Percentiles rank a stretch among this genome's conserved stretches.
phyloP scores from a whole-genome alignment of 2,329 filamentous ascomycete species.

The Proliferodiscus dingleyae region DNA sequence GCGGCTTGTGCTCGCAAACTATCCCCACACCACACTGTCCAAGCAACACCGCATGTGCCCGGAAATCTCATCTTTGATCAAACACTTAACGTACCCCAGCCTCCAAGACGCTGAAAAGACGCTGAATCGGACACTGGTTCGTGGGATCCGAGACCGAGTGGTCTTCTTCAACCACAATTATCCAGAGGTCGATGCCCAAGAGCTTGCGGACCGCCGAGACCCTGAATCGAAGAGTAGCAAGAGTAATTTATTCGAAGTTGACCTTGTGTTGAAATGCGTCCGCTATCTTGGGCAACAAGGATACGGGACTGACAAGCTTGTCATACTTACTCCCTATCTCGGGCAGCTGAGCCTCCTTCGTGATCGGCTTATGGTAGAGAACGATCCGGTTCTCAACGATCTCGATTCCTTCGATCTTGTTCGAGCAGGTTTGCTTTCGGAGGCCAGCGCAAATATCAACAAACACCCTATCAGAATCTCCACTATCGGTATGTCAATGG shows the following conservation, averaged over 20 bases:
- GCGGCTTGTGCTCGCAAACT: constrained; percentile 53
- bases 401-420: constrained; percentile 61
- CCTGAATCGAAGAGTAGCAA: too few relatives aligned
- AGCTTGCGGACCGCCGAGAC: too few relatives aligned
- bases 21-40: constrained; percentile 47
- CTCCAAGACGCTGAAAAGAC: constrained; percentile 53
- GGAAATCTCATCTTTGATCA: constrained; percentile 57
- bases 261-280: constrained; percentile 61
- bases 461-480: constrained; percentile 57
- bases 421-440: constrained; percentile 55
- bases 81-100: constrained; percentile 56
- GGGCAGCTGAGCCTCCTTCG: constrained; percentile 59
- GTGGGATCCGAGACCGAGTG: constrained; percentile 55
- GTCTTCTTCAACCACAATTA: constrained; percentile 62
- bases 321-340: constrained; percentile 68
- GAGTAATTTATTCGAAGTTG: constrained; percentile 58
- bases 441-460: constrained; percentile 44
- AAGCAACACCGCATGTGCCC: constrained; percentile 66
- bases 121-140: constrained; percentile 39
- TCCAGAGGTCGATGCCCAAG: constrained; percentile 50
- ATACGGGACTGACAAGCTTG: constrained; percentile 59
- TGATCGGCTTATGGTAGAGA: constrained; percentile 47
- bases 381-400: constrained; percentile 64
- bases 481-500: constrained; percentile 56
- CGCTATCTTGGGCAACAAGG: constrained; percentile 67